phyloP scores from a whole-genome alignment of 305 asterid species.

The Caryopteris hybrid region DNA sequence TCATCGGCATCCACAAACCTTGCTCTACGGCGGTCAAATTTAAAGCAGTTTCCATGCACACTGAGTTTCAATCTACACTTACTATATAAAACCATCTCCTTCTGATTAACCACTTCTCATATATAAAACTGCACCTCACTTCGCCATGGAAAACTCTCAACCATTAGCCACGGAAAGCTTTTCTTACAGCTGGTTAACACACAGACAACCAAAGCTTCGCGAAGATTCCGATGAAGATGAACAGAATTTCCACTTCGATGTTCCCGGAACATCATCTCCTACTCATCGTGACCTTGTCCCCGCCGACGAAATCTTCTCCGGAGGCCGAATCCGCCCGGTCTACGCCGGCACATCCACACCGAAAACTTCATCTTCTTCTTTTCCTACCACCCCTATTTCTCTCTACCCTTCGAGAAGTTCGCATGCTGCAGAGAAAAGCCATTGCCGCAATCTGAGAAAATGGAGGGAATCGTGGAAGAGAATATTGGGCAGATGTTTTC shows the following conservation, averaged over 20 bases:
- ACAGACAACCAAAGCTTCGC: slow-evolving; percentile 18
- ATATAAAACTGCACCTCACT: not conserved
- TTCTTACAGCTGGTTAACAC: slow-evolving; percentile 67
- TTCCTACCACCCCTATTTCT: slow-evolving; percentile 23
- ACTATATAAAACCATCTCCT: slow-evolving; percentile 15
- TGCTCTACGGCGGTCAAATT: not conserved
- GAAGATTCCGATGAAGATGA: slow-evolving; percentile 18
- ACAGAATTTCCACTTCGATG: slow-evolving; percentile 40
- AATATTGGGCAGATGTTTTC: slow-evolving; percentile 31
- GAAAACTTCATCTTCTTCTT: slow-evolving; percentile 14
- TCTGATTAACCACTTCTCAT: not conserved
- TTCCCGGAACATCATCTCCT: slow-evolving; percentile 24
- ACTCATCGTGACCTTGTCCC: slow-evolving; percentile 16
- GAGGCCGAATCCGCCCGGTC: slow-evolving; percentile 48
- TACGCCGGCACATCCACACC: slow-evolving; percentile 17
- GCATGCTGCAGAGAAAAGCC: not conserved
- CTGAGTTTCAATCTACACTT: not conserved
- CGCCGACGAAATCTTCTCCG: slow-evolving; percentile 57
- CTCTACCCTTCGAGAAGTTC: not conserved
- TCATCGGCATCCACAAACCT: slow-evolving; percentile 8
- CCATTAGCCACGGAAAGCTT: slow-evolving; percentile 72
- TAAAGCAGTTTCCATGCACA: slow-evolving; percentile 7
- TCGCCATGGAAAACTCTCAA: slow-evolving; percentile 51
- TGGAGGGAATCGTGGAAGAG: slow-evolving; percentile 38
- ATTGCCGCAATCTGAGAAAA: slow-evolving; percentile 8